Conservation (phyloP, 495 filamentous ascomycete species). For the Penicillium daleae region DNA sequence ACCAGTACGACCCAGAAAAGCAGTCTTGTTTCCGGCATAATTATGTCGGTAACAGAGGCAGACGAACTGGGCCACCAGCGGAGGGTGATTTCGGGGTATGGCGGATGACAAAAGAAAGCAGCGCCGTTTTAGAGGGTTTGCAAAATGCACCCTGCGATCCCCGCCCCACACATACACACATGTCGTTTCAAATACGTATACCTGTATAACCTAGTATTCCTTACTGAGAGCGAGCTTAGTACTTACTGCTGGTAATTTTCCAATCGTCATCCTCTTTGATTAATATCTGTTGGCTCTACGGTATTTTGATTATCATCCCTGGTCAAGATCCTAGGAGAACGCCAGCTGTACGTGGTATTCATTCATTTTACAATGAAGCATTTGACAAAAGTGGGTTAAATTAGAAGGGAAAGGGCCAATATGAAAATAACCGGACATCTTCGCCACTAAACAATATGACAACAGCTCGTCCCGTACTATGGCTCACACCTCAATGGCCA, state of each 20-base stretch:
- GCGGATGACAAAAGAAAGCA: not conserved
- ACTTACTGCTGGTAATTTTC: not conserved
- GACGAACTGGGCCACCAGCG: not conserved
- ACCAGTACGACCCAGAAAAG: not conserved
- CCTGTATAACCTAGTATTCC: not conserved
- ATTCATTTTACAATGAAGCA: not conserved
- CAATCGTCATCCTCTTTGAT: not conserved
- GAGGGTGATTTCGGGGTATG: not conserved
- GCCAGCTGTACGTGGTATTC: not conserved
- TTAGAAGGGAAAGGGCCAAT: not conserved
- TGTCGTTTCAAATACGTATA: not conserved
- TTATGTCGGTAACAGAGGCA: not conserved
- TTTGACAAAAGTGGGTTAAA: not conserved
- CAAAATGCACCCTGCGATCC: not conserved
- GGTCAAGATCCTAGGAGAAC: not conserved
- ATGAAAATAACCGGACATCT: not conserved
- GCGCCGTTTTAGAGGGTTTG: not conserved
- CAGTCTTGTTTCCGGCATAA: not conserved
- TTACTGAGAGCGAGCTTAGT: not conserved
- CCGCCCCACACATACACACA: not conserved
- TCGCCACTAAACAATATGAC: not conserved
- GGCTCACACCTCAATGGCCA: constrained; percentile 3
- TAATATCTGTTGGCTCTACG: not conserved
- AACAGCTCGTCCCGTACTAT: not conserved
- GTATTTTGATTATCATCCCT: not conserved